phyloP scores from a whole-genome alignment of 2,329 filamentous ascomycete genomes.

The Cytospora piceicola region DNA sequence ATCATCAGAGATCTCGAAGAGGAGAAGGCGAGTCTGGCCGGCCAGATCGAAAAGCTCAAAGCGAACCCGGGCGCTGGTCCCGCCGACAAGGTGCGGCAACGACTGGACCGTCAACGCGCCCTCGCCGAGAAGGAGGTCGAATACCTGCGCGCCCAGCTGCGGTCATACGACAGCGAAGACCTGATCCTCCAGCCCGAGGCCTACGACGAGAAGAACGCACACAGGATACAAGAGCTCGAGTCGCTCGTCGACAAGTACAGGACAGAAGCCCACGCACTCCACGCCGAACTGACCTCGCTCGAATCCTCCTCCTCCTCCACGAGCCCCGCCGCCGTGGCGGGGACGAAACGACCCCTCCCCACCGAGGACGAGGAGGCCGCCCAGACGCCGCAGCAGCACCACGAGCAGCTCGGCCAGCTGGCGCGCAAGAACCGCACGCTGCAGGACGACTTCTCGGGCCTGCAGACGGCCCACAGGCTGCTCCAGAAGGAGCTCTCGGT shows the following conservation, averaged over 20 bases:
- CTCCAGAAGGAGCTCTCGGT: constrained; percentile 78
- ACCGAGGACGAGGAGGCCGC: constrained; percentile 46
- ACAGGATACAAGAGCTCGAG: constrained; percentile 81
- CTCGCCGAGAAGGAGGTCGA: constrained; percentile 92
- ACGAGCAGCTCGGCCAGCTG: constrained; percentile 78
- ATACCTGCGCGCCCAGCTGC: constrained; percentile 89
- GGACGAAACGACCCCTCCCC: constrained; percentile 68
- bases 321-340: constrained; percentile 44
- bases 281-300: constrained; percentile 71
- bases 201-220: constrained; percentile 73
- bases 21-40: constrained; percentile 66
- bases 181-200: constrained; percentile 80
- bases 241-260: constrained; percentile 87
- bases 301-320: constrained; percentile 52
- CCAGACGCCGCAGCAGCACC: constrained; percentile 48
- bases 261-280: constrained; percentile 73
- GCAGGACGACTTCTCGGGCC: constrained; percentile 73
- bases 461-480: constrained; percentile 71
- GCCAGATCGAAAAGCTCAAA: constrained; percentile 74
- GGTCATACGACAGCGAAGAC: constrained; percentile 86
- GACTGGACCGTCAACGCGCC: constrained; percentile 82
- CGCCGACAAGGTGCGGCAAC: constrained; percentile 69
- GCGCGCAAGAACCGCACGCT: constrained; percentile 86
- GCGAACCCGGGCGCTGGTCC: constrained; percentile 50
- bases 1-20: constrained; percentile 72